Evolutionary conservation across 345 rosid species (phyloP).

Genomic region (Durio zibethinus): DNA sequence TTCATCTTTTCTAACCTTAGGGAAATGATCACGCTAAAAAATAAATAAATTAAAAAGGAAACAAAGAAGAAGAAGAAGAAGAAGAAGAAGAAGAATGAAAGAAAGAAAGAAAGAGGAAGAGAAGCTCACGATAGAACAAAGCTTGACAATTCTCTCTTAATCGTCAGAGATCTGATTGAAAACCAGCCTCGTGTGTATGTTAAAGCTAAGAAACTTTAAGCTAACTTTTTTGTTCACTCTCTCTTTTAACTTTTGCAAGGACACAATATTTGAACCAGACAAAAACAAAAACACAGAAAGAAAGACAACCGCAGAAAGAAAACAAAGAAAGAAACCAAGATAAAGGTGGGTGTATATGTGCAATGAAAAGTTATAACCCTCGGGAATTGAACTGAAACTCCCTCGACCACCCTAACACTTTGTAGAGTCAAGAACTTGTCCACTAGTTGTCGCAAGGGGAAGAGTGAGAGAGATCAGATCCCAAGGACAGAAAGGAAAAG

Average conservation of each 20-base stretch:
- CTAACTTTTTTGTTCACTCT: slow-evolving; percentile 3
- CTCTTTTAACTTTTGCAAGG: slow-evolving; percentile 8
- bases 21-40: slow-evolving; percentile 3
- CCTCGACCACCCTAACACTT: background rate
- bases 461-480: slow-evolving; percentile 52
- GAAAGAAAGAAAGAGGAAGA: slow-evolving; percentile 13
- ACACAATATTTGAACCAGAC: slow-evolving; percentile 26
- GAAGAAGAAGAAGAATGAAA: background rate
- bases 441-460: slow-evolving; percentile 18
- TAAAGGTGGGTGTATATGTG: slow-evolving; percentile 11
- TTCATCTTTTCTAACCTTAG: slow-evolving; percentile 1
- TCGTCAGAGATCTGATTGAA: slow-evolving; percentile 36
- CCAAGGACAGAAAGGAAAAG: slow-evolving; percentile 47
- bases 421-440: slow-evolving; percentile 10
- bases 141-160: slow-evolving; percentile 24
- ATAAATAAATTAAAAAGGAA: background rate
- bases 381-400: slow-evolving; percentile 52
- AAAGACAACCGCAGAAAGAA: slow-evolving; percentile 2
- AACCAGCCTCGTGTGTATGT: background rate
- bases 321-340: slow-evolving; percentile 21
- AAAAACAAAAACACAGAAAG: slow-evolving; percentile 25
- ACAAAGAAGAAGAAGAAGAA: slow-evolving; percentile 2
- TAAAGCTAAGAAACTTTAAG: slow-evolving; percentile 5
- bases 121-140: slow-evolving; percentile 22
- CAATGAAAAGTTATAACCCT: slow-evolving; percentile 39